Base-by-base conservation (phyloP, 495 filamentous ascomycete species). In the Podospora pseudoanserina region DNA sequence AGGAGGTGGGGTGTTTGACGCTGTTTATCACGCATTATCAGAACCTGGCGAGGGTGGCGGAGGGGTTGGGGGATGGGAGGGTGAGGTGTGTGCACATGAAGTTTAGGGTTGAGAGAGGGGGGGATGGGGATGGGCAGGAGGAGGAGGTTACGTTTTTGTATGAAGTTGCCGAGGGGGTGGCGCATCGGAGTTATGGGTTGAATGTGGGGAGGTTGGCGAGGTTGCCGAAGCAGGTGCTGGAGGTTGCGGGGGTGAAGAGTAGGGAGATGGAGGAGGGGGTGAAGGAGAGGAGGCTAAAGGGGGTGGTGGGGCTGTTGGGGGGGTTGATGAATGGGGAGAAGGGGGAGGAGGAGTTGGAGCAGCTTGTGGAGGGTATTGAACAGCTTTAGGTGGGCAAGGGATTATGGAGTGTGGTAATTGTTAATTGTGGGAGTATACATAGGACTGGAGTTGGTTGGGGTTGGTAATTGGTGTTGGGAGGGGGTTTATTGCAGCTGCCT, bases 1-100 rank as follows among this genome's bases (percentile, higher is more conserved):
- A 87, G 53, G 87, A 92, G 2, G 82, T 89, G 2, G 81, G 83
- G 65, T 92, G 92, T 62, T 80, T 97, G 67, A 94, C 91, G 4
- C 82, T 97, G 20, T 99, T 99, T 81, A 95, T 98, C 75, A 99
- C 95, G 57, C 95, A 99, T 80, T 98, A 99, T 78, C 96, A 98
- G 75, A 87, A 87, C 68, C 86, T 99, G 2, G 89, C 90, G 13
- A 80, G 83, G 57, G 85, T 97, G 69, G 91, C 87, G 4, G 84
- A 87, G 16, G 85, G 87, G 5, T 91, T 94, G 68, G 79, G 81
- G 9, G 76, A 82, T 39, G 78, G 82, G 9, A 85, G 86, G 66
- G 82, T 94, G 20, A 86, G 81, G 66, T 94, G 93, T 74, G 89
- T 94, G 66, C 92, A 95, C 74, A 93, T 94, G 90, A 86, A 86